A percentile compares a stretch with the other conserved stretches of the same genome.
phyloP scores from a whole-genome alignment of 179 eudicot species.

The Heliamphora pulchella region DNA sequence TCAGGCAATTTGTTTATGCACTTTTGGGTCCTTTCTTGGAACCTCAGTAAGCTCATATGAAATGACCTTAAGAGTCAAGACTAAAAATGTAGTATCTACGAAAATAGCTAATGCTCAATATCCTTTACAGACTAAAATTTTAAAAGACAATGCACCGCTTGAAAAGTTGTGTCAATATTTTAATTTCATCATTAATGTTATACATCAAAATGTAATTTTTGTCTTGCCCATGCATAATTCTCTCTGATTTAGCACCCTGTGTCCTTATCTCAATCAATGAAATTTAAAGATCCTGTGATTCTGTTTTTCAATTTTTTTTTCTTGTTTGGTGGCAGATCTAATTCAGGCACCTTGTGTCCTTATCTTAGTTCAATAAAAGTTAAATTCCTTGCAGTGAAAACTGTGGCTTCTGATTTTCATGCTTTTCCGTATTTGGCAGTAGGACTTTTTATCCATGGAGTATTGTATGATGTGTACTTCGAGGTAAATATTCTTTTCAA shows the following conservation, averaged over 20 bases:
- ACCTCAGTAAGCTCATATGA: neutral
- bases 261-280: neutral
- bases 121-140: neutral
- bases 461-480: slow-evolving; percentile 25
- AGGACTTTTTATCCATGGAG: slow-evolving; percentile 25
- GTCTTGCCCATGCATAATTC: neutral
- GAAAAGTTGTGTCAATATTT: neutral
- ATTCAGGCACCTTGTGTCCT: neutral
- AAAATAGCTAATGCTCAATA: neutral
- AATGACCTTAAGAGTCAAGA: neutral
- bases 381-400: neutral
- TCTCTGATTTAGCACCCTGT: neutral
- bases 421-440: neutral
- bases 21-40: neutral
- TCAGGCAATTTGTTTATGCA: neutral
- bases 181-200: neutral
- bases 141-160: neutral
- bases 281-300: no score
- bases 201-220: neutral
- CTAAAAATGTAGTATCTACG: neutral
- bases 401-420: slow-evolving; percentile 3
- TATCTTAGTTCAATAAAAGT: neutral
- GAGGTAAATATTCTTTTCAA: slow-evolving; percentile 14
- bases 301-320: no score
- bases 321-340: no score